These are phyloP conservation scores for Rosa chinensis DNA, from an alignment of 306 rosid species.

Conservation along the genomic window DNA sequence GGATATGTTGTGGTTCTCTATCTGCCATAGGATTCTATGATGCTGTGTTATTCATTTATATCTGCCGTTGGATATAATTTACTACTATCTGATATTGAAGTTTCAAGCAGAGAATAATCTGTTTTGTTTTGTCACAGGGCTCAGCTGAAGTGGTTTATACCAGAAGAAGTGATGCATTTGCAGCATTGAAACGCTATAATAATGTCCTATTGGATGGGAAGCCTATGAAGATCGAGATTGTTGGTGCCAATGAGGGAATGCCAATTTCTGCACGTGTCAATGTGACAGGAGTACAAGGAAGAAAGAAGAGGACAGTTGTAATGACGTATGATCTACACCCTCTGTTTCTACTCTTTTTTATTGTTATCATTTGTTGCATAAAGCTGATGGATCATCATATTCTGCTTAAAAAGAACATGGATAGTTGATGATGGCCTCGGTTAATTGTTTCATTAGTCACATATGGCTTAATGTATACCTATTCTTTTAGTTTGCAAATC, in stretches of 20 bases:
- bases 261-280: slow-evolving; percentile 84
- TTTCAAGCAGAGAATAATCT: neutral
- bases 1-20: neutral
- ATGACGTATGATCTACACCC: slow-evolving; percentile 55
- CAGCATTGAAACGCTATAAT: slow-evolving; percentile 85
- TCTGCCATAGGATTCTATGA: neutral
- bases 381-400: neutral
- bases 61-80: neutral
- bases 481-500: neutral
- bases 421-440: neutral
- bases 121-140: slow-evolving; percentile 51
- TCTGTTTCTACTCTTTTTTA: neutral
- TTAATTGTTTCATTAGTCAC: neutral
- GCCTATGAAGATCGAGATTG: slow-evolving; percentile 93
- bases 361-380: neutral
- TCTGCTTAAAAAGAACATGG: neutral
- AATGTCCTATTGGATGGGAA: slow-evolving; percentile 87
- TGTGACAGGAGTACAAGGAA: slow-evolving; percentile 79
- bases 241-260: slow-evolving; percentile 62
- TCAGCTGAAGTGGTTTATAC: slow-evolving; percentile 94
- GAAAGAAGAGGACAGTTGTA: slow-evolving; percentile 74
- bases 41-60: neutral
- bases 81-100: neutral
- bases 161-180: slow-evolving; percentile 94
- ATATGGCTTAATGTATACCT: neutral